Evolutionary conservation across 202 grass and related monocot species (phyloP), one percentile per base, ranked within the genome.

Genomic region (Eragrostis tef): DNA sequence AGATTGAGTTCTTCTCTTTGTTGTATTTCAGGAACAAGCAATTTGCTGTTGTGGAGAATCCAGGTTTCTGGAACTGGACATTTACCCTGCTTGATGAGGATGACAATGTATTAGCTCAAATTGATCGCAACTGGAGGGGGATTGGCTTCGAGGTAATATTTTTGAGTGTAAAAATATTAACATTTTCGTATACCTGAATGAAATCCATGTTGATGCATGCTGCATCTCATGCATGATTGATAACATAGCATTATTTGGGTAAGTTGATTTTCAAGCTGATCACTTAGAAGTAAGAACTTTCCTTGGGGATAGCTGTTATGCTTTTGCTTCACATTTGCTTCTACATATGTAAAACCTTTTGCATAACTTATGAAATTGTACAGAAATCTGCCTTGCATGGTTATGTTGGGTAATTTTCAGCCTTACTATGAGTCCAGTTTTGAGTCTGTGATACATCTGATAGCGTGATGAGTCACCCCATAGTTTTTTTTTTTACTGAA

Each of bases 11-110:
- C 17, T 47, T 41, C 75, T 69, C 46, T 63, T 67, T 68, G 56
- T 81, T 64, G 17, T 64, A 61, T 68, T 88, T 41, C 76, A 98
- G 95, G 69, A 98, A 93, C 74, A 93, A 56, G 54, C 95, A 98
- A 88, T 98, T 98, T 91, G 95, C 90, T 13, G 95, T 98, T 77
- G 95, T 98, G 7, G 95, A 94, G 86, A 93, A 98, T 81, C 92
- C 92, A 52, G 95, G 95, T 79, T 91, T 98, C 79, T 93, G 95
- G 95, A 94, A 93, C 68, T 98, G 95, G 95, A 93, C 83, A 74
- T 98, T 95, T 87, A 98, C 87, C 62, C 82, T 98, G 13, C 80
- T 87, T 64, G 88, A 95, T 71, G 95, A 98, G 85, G 82, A 94
- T 84, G 92, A 81, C n/a, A 90, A 93, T 83, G 61, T 94, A 67